Conservation (phyloP, 192 early-diverging fungal species). For the Entomortierella beljakovae region DNA sequence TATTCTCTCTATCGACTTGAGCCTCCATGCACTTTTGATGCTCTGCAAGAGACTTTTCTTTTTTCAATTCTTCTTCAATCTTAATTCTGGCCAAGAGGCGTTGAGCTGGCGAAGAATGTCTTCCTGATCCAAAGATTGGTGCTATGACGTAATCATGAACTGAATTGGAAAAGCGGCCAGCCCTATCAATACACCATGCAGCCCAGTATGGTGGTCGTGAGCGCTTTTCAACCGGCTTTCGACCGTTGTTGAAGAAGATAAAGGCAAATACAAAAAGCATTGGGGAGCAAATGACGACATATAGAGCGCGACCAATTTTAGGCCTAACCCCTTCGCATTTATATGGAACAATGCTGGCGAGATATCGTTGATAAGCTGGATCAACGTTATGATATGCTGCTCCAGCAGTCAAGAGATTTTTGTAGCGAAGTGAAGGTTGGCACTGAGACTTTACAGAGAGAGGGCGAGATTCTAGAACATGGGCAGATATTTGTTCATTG, state of each 20-base stretch:
- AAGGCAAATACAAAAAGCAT: conserved; percentile 20
- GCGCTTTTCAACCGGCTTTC: conserved; percentile 9
- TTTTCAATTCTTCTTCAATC: conserved; percentile 6
- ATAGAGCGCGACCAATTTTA: conserved; percentile 24
- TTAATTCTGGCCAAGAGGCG: conserved; percentile 9
- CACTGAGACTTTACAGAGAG: conserved; percentile 23
- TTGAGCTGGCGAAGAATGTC: conserved; percentile 13
- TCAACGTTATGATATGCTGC: conserved; percentile 44
- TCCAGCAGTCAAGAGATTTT: conserved; percentile 32
- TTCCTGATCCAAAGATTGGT: conserved; percentile 36
- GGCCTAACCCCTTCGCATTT: conserved; percentile 17
- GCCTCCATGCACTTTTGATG: conserved; percentile 11
- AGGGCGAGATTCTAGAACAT: conserved; percentile 37
- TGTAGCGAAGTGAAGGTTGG: conserved; percentile 48
- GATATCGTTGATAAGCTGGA: conserved; percentile 36
- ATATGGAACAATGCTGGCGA: conserved; percentile 36
- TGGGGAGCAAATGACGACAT: not conserved
- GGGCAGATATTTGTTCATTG: conserved; percentile 23
- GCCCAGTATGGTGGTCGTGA: conserved; percentile 28
- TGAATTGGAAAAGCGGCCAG: conserved; percentile 1
- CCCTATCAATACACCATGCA: conserved; percentile 29
- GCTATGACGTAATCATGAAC: conserved; percentile 16
- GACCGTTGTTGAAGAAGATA: conserved; percentile 7
- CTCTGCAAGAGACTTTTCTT: not conserved
- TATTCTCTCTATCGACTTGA: not conserved